Evolutionary conservation across 2,329 filamentous ascomycete genomes (phyloP).

Genomic region (Scedosporium dehoogii): DNA sequence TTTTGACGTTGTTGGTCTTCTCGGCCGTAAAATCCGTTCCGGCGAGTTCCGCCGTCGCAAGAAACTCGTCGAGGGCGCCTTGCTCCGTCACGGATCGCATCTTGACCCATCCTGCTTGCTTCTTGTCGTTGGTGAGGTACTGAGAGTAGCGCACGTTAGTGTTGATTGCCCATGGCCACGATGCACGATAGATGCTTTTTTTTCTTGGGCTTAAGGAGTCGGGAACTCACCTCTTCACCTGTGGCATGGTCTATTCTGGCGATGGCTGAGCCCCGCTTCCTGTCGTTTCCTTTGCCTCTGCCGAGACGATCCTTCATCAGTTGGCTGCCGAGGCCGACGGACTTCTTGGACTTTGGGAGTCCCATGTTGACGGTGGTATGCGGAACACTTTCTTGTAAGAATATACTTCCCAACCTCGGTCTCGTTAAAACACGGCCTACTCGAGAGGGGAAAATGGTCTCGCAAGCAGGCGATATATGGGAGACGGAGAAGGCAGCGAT

Average conservation of each 20-base stretch:
- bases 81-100: constrained; percentile 99
- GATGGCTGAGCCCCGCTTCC: constrained; percentile 56
- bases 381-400: background rate
- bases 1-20: constrained; percentile 98
- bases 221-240: constrained; percentile 54
- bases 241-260: constrained; percentile 67
- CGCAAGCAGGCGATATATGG: background rate
- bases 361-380: constrained; percentile 33
- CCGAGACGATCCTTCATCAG: constrained; percentile 99
- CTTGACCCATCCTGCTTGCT: constrained; percentile 95
- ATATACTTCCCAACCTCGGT: constrained; percentile 1
- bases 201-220: background rate
- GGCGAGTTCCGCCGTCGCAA: constrained; percentile 91
- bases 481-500: background rate
- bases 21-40: constrained; percentile 97
- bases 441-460: background rate
- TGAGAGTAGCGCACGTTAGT: constrained; percentile 21
- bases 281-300: constrained; percentile 76
- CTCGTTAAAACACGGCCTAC: too few species aligned
- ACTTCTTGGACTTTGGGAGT: constrained; percentile 84
- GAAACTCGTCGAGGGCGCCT: constrained; percentile 89
- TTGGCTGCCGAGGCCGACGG: constrained; percentile 88
- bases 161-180: background rate
- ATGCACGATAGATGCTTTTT: background rate
- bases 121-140: constrained; percentile 84